Percentiles rank a stretch among this genome's conserved stretches.
phyloP scores from a whole-genome alignment of 2,329 filamentous ascomycete genomes.

The Parastagonospora avenae region DNA sequence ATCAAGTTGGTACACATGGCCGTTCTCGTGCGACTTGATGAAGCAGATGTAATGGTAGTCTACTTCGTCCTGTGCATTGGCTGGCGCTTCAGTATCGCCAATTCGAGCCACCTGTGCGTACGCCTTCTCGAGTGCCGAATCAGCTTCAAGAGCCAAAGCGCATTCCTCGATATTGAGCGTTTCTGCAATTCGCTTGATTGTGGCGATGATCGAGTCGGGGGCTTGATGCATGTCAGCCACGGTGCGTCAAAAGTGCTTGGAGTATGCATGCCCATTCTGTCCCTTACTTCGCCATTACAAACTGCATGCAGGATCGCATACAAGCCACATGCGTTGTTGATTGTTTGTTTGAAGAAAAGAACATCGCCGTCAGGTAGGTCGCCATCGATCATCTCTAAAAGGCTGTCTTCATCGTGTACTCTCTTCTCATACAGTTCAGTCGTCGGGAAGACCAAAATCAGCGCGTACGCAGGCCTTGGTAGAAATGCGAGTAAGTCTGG shows the following conservation, averaged over 20 bases:
- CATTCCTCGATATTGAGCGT: conserved; percentile 16
- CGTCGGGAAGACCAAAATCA: conserved; percentile 91
- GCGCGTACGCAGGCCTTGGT: conserved; percentile 79
- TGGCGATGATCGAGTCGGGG: conserved; percentile 13
- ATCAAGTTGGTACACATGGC: conserved; percentile 37
- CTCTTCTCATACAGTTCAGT: conserved; percentile 76
- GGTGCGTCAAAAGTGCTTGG: too few species aligned
- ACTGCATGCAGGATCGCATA: conserved; percentile 87
- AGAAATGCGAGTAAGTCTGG: conserved; percentile 80
- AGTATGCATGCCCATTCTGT: conserved; percentile 60
- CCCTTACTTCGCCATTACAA: conserved; percentile 73
- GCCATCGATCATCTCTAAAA: conserved; percentile 38
- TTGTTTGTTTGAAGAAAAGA: conserved; percentile 92
- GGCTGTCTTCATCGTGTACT: conserved; percentile 72
- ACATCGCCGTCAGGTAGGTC: conserved; percentile 66
- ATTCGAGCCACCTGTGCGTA: conserved; percentile 32
- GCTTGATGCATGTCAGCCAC: conserved; percentile 11
- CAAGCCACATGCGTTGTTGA: conserved; percentile 88
- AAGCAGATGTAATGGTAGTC: conserved; percentile 44
- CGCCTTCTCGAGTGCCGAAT: conserved; percentile 27
- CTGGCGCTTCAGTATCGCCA: conserved; percentile 33
- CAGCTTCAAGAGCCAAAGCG: conserved; percentile 26
- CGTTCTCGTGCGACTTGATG: conserved; percentile 31
- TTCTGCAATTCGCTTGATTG: conserved; percentile 12
- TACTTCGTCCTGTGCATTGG: conserved; percentile 38